These are phyloP conservation scores for Solanum etuberosum DNA, from an alignment of 257 asterid genomes.

Conservation along the genomic window DNA sequence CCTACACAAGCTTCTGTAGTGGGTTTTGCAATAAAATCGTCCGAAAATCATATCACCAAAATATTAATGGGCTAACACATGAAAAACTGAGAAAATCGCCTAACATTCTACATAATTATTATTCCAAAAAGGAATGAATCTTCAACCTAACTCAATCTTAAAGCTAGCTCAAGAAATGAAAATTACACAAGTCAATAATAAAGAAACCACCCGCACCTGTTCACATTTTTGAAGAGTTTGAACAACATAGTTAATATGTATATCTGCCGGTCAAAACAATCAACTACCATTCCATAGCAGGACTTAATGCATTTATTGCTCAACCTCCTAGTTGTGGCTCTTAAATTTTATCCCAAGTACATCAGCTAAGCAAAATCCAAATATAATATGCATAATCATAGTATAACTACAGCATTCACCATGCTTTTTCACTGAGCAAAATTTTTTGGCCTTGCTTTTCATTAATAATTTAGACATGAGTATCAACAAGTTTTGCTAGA, in stretches of 20 bases:
- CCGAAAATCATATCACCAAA: no score
- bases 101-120: not conserved
- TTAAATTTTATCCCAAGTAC: not conserved
- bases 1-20: no score
- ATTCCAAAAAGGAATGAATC: not conserved
- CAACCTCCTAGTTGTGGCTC: not conserved
- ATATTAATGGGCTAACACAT: no score
- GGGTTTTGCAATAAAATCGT: no score
- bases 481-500: not conserved
- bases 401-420: not conserved
- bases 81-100: no score
- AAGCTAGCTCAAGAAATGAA: no score
- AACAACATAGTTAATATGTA: not conserved
- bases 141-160: no score
- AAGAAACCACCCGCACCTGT: not conserved
- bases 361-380: not conserved
- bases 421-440: not conserved
- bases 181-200: not conserved
- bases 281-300: not conserved
- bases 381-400: not conserved
- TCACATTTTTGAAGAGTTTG: no score
- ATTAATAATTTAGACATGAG: not conserved
- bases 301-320: not conserved
- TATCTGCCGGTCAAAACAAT: not conserved
- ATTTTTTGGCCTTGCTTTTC: not conserved